Base-by-base conservation (phyloP, 306 rosid genomes). In the Cucurbita moschata region DNA sequence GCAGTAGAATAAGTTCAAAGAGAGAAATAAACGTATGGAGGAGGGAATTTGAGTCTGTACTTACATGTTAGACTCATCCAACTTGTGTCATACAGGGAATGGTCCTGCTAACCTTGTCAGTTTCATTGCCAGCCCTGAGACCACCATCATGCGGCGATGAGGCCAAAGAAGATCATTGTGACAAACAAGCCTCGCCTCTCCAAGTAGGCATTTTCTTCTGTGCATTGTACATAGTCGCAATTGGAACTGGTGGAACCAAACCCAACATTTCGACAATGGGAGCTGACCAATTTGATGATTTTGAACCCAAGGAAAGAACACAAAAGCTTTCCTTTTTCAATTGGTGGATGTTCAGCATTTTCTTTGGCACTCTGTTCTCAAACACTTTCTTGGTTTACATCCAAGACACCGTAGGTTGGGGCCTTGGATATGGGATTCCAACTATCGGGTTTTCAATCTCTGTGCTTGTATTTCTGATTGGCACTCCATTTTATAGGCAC, bases 261-360 rank as follows among this genome's bases (percentile, higher is more conserved):
- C 87, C 98, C 76, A 90, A 90, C 86, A 86, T 92, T 68, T 88
- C 96, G 9, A 90, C 98, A 26, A 88, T 92, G 91, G 96, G 96
- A 5, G 98, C 98, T 0, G 96, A 92, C 64, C 98, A 90, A 70
- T 90, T 92, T 67, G 98, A 92, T 47, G 90, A 87, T 39, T 88
- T 82, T 38, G 92, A 90, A 42, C 88, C 88, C 0, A 88, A 86
- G 16, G 96, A 90, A 75, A 87, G 76, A 78, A 15, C 18, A 35
- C 79, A 80, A 30, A 89, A 90, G 63, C 85, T 88, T 30, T 90
- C 96, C 61, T 90, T 92, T 78, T 92, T 90, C 71, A 92, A 92
- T 55, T 92, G 96, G 98, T 92, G 96, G 96, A 75, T 83, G 82
- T 92, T 88, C 62, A 81, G 85, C 64, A 86, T 90, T 12, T 84